phyloP scores from a whole-genome alignment of 1,284 basidiomycete species.

The Rhodofomes roseus region DNA sequence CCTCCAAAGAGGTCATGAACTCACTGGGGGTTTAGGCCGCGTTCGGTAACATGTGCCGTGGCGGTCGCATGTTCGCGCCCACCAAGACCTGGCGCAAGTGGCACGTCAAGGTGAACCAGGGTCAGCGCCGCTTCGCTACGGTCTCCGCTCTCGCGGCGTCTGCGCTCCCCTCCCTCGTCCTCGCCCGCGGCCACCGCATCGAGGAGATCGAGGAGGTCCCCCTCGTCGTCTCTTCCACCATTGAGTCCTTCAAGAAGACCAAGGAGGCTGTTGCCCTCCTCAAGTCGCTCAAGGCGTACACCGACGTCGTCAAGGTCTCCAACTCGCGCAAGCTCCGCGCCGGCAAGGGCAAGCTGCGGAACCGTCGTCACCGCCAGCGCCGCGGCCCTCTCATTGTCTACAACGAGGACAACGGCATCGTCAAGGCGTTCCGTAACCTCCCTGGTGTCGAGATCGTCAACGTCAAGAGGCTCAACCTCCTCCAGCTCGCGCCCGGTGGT shows the following conservation, averaged over 20 bases:
- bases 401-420: conserved; percentile 97
- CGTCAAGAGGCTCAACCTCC: conserved; percentile 93
- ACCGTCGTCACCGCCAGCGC: conserved; percentile 95
- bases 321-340: conserved; percentile 97
- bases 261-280: conserved; percentile 96
- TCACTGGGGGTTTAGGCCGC: conserved; percentile 61
- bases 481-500: conserved; percentile 99
- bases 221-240: conserved; percentile 79
- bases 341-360: conserved; percentile 97
- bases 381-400: conserved; percentile 98
- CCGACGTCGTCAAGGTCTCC: conserved; percentile 95
- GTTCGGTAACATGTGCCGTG: conserved; percentile 99
- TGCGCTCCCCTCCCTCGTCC: conserved; percentile 96
- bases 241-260: conserved; percentile 93
- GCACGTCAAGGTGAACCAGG: conserved; percentile 99
- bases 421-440: conserved; percentile 98
- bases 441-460: conserved; percentile 98
- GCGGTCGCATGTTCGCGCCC: conserved; percentile 99
- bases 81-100: conserved; percentile 99
- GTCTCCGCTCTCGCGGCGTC: conserved; percentile 98
- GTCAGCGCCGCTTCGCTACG: conserved; percentile 97
- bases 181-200: conserved; percentile 98
- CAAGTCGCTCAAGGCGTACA: conserved; percentile 88
- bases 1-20: not conserved
- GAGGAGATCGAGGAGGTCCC: conserved; percentile 98